Base-by-base conservation (phyloP, 2,329 filamentous ascomycete species). In the Didymella arachidicola region DNA sequence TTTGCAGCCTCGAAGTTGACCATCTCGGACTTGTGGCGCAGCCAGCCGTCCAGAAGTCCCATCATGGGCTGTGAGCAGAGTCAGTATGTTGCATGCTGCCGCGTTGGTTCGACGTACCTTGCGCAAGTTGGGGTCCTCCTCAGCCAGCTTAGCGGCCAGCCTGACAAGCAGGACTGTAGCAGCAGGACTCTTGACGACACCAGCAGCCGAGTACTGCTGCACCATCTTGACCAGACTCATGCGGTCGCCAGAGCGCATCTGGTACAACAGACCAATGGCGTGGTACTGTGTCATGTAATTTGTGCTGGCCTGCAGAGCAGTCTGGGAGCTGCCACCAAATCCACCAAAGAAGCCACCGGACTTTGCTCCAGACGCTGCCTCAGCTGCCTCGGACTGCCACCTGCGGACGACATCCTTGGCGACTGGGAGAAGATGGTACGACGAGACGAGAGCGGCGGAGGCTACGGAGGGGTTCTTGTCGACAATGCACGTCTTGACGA, bases 221-320 rank as follows among this genome's bases (percentile, higher is more conserved):
- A 99, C 94, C 95, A 99, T 98, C 86, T 99, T 99, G 61, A 98
- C 94, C 70, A 99, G 81, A 22, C 95, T 93, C 95, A 99, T 99
- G 71, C 95, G 88, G 78, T 99, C 95, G 78, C 97, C 93, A 72
- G 90, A 90, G 73, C 95, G 90, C 92, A 98, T 98, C 80, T 98
- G 94, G 79, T 98, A 99, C 43, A 99, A 81, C 53, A 99, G 86
- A 64, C 95, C 95, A 81, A 99, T 97, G 64, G 95, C 95, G 78
- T 99, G 95, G 79, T 99, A 99, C 78, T 99, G 95, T 57, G 92
- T 91, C 93, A 98, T 98, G 74, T 91, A 96, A 68, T 95, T 98
- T 72, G 93, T 94, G 63, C 84, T 81, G 46, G 86, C 83, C 59
- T 85, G 82, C 59, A 95, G 86, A n/a, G 89, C 87, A 71, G 90